Base-by-base conservation (phyloP, 2,329 filamentous ascomycete genomes). In the Diaporthe vexans region DNA sequence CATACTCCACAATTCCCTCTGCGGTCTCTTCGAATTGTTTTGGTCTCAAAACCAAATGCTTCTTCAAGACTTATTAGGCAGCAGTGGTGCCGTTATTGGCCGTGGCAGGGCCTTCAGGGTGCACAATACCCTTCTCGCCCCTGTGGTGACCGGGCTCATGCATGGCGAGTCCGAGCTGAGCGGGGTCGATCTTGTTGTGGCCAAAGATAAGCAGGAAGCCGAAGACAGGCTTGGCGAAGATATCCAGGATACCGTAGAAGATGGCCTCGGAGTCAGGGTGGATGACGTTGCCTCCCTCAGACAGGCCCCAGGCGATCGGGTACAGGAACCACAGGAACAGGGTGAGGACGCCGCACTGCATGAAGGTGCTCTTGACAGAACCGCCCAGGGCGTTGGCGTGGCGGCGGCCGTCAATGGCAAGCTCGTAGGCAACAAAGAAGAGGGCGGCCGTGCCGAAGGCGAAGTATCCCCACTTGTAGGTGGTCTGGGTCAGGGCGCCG, bases 391-490 rank as follows among this genome's bases (percentile, higher is more conserved):
- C 82, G 33, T 82, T 84, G 21, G 92, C 90, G 77, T 93, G 88
- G 3, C 84, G 83, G 65, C 89, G 88, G 0, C 87, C 89, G 65
- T 91, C 88, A 61, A 86, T 86, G 72, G 86, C 84, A 4, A 94
- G 86, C 73, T 90, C 82, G 80, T 89, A 94, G 52, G 88, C 81
- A 68, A 94, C 88, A 80, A 90, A 91, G 76, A 90, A 83, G 74
- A 93, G 88, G 37, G 88, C 85, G 4, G 84, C 80, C 78, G 82
- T 85, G 72, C 88, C 89, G 73, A 93, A 91, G 13, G 84, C 82
- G 80, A 88, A 93, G 82, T 91, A 94, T 1, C 91, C 91, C 90
- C 90, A 94, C 79, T 93, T 94, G 85, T 93, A 94, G 3, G 83
- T 84, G 11, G 88, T 89, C 21, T 82, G 80, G 4, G 92, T 90